Percentiles rank a stretch among this genome's conserved stretches.
Conservation (phyloP, 202 grass and related monocot genomes). For the Carex arenaria region DNA sequence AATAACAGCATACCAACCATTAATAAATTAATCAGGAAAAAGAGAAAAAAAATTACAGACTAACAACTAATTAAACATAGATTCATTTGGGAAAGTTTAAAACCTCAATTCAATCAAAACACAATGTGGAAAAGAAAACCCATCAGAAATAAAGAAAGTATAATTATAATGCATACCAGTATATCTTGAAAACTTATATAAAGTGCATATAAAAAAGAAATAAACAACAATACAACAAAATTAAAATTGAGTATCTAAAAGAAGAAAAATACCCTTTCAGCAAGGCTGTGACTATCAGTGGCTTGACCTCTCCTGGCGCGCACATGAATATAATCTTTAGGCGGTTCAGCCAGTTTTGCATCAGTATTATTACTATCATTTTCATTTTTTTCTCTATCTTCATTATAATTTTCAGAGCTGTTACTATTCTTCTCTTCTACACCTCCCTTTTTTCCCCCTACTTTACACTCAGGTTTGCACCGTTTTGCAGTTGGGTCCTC, state of each 20-base stretch:
- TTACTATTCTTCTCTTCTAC: conserved; percentile 1
- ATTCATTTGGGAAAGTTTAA: not conserved
- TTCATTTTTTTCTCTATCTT: conserved; percentile 17
- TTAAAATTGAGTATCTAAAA: not conserved
- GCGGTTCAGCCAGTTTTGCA: conserved; percentile 26
- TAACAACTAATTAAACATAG: not conserved
- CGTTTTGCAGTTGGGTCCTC: conserved; percentile 29
- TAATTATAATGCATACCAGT: not conserved
- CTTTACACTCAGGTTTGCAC: conserved; percentile 25
- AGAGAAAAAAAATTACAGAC: not conserved
- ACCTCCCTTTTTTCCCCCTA: not conserved
- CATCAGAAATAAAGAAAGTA: not conserved
- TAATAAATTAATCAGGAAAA: not conserved
- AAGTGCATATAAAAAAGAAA: not conserved
- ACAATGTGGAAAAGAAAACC: not conserved
- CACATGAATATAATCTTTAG: conserved; percentile 83
- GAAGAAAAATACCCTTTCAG: conserved; percentile 59
- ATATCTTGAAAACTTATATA: too few species aligned
- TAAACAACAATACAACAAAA: not conserved
- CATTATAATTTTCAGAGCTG: not conserved
- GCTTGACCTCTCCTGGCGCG: conserved; percentile 80
- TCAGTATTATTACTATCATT: conserved; percentile 20
- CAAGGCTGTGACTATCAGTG: conserved; percentile 91
- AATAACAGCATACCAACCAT: conserved; percentile 16
- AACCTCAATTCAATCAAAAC: conserved; percentile 5